These are phyloP conservation scores for Saccharomyces uvarum DNA, from an alignment of 1,139 yeast species.

Conservation along the genomic window DNA sequence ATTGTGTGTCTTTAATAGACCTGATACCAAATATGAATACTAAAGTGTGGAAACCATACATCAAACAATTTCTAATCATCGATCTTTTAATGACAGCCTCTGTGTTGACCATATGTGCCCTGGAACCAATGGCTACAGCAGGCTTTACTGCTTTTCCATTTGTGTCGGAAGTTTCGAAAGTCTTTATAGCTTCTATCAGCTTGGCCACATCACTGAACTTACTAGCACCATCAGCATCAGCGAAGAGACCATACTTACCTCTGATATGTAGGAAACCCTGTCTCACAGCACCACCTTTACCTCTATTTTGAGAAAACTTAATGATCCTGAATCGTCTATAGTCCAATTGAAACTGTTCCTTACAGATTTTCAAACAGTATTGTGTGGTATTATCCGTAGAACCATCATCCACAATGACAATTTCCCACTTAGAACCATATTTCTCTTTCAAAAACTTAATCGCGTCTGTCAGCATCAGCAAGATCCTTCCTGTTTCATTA, in stretches of 20 bases:
- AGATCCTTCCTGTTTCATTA: constrained; percentile 71
- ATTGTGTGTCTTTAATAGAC: constrained; percentile 83
- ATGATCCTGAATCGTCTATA: constrained; percentile 66
- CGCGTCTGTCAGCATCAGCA: constrained; percentile 71
- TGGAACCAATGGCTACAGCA: constrained; percentile 78
- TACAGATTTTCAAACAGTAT: constrained; percentile 63
- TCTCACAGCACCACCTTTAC: constrained; percentile 97
- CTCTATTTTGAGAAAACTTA: constrained; percentile 65
- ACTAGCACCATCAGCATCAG: constrained; percentile 98
- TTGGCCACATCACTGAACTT: constrained; percentile 60
- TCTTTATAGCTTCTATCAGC: constrained; percentile 42
- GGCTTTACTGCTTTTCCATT: constrained; percentile 28
- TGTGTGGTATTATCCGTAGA: constrained; percentile 73
- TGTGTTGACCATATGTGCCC: constrained; percentile 94
- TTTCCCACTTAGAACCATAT: constrained; percentile 48
- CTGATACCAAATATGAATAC: constrained; percentile 86
- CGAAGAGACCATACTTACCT: constrained; percentile 74
- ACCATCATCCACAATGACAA: constrained; percentile 86
- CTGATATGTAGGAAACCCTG: constrained; percentile 78
- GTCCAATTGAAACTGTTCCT: constrained; percentile 37
- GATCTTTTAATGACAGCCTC: constrained; percentile 94
- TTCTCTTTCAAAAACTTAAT: constrained; percentile 44
- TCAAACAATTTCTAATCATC: constrained; percentile 76
- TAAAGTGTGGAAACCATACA: constrained; percentile 85
- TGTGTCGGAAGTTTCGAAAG: constrained; percentile 18